These are phyloP conservation scores for Saccharomyces pastorianus DNA, from an alignment of 1,139 yeast species.

Conservation along the genomic window DNA sequence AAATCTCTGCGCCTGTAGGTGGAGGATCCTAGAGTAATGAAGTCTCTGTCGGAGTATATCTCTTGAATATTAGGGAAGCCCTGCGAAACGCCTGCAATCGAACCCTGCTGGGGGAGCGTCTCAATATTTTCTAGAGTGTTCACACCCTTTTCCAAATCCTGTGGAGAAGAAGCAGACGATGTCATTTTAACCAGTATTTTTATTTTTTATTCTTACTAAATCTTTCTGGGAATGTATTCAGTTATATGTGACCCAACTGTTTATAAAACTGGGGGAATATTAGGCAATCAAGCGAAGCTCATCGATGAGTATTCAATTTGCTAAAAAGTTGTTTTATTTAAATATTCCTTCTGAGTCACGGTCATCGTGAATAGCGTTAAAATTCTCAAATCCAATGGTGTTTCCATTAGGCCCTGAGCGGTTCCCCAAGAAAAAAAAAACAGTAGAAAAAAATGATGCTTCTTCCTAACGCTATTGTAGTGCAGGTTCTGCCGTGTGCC, in stretches of 20 bases:
- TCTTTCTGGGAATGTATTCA: background rate
- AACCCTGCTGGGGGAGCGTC: slow-evolving; percentile 4
- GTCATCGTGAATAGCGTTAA: background rate
- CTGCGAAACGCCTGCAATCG: slow-evolving; percentile 2
- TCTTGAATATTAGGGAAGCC: slow-evolving; percentile 10
- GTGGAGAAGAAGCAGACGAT: slow-evolving; percentile 2
- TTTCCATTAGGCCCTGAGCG: background rate
- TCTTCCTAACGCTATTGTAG: background rate
- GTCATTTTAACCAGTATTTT: background rate
- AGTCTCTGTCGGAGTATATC: slow-evolving; percentile 31
- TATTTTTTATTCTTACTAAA: background rate
- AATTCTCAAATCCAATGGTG: background rate
- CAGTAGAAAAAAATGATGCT: background rate
- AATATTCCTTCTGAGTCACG: background rate
- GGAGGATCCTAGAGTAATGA: slow-evolving; percentile 47
- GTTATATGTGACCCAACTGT: background rate
- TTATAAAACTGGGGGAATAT: background rate
- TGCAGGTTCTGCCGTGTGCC: background rate
- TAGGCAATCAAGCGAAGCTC: background rate
- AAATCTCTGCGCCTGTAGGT: slow-evolving; percentile 50
- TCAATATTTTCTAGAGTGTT: background rate
- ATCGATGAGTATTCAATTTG: background rate
- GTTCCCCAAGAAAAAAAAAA: background rate
- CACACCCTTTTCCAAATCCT: slow-evolving; percentile 2
- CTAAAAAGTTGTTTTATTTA: background rate